Evolutionary conservation across 2,329 filamentous ascomycete genomes (phyloP), one percentile per base, ranked within the genome.

Genomic region (Stagonosporopsis tanaceti): DNA sequence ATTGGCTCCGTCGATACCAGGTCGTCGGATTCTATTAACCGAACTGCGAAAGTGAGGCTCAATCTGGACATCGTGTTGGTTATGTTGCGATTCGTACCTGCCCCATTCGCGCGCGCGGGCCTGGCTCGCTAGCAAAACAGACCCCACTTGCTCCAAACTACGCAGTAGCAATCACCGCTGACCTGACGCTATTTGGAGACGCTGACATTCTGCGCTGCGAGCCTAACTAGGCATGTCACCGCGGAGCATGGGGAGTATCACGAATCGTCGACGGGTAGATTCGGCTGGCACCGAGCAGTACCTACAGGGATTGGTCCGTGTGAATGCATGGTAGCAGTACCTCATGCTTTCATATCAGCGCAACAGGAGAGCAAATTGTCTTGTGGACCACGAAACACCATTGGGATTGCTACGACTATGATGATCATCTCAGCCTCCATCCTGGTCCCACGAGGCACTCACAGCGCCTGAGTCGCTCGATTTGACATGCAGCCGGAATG

Each of bases 1-100:
- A 57, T 39, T 50, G 58, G 51, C 53, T 58, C 38, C 50, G 25
- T 14, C 37, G 39, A 50, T 64, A 61, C 61, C 59, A 58, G 61
- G 61, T 62, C 50, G 32, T 52, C 56, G 59, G 61, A 56, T 50
- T 58, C 34, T 28, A 40, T 41, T 39, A 47, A n/a, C 54, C 48
- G 48, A 45, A n/a, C 17, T 25, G 38, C 32, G 53, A 51, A 42
- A 57, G 35, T 60, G 55, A 60, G 51, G 53, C 56, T 57, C 52
- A 28, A 45, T 47, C 38, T 15, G 37, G 30, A 8, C 24, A 47
- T 48, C 20, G 15, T 39, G 25, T 41, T 41, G 42, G 17, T 40
- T 52, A 44, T 25, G 40, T 42, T 30, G 24, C 17, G 32, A 42
- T 39, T 44, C 25, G 37, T 48, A 48, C 38, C 48, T 52, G 54